Percentiles rank a stretch among this genome's conserved stretches.
Evolutionary conservation across 306 rosid genomes (phyloP).

Genomic region (Dryas drummondii): DNA sequence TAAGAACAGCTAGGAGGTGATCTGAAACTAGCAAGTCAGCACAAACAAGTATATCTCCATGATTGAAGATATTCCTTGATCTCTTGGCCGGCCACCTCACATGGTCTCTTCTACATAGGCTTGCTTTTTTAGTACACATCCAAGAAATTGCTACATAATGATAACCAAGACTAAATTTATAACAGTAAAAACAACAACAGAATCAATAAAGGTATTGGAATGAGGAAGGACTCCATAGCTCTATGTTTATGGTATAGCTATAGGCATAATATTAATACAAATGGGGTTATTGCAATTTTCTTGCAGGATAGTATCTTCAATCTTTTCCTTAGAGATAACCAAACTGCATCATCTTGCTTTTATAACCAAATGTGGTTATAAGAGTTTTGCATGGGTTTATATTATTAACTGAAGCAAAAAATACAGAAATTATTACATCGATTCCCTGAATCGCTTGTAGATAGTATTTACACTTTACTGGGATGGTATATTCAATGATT

Average conservation of each 20-base stretch:
- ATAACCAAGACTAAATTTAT: background rate
- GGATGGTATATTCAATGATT: constrained; percentile 13
- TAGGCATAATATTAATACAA: background rate
- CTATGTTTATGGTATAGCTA: background rate
- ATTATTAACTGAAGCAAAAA: background rate
- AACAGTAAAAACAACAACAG: constrained; percentile 5
- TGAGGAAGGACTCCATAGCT: background rate
- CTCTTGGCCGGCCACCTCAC: constrained; percentile 31
- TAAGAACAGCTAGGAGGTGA: background rate
- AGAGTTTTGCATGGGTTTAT: background rate
- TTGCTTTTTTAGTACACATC: constrained; percentile 15
- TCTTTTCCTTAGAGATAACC: background rate
- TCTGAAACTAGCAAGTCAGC: constrained; percentile 1
- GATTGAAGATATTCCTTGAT: background rate
- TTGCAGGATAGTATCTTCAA: background rate
- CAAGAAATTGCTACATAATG: background rate
- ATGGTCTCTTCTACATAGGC: constrained; percentile 33
- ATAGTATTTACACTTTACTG: background rate
- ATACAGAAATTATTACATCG: constrained; percentile 27
- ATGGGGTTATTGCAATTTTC: background rate
- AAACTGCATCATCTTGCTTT: background rate
- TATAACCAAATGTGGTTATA: background rate
- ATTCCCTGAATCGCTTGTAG: constrained; percentile 27
- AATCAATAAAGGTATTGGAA: background rate
- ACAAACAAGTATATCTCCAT: background rate